Base-by-base conservation (phyloP, 2,329 filamentous ascomycete species). In the Zopfia rhizophila region DNA sequence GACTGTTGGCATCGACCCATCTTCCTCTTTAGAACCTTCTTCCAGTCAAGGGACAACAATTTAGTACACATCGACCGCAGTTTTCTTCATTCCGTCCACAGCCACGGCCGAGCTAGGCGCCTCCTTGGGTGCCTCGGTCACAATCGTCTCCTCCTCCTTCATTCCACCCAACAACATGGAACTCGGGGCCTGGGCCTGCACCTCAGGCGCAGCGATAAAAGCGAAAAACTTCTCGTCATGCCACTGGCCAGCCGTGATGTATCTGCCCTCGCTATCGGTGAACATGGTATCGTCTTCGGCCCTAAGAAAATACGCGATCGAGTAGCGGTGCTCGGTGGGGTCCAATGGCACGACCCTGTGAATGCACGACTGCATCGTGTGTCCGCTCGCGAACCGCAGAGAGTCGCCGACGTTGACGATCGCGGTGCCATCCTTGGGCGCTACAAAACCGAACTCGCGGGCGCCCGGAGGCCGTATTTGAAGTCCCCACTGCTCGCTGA, bases 321-420 rank as follows among this genome's bases (percentile, higher is more conserved):
- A 81, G 74, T 83, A 83, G 45, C 81, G 77, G 69, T 82, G 77
- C 77, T 82, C 77, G 28, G 63, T 57, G 16, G 75, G 72, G 66
- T 81, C 65, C 50, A 78, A 76, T 0, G 81, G 81, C 14, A 84
- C 78, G 19, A 83, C 81, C 46, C 80, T 73, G 72, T 83, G 81
- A 63, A 84, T 80, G 72, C 79, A 82, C 25, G 78, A 80, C 66
- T 80, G 76, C 69, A 84, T 75, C 45, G 73, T 79, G 66, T 78
- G 76, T 30, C 75, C 78, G 45, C 74, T 78, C 3, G 78, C 77
- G 56, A 83, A 84, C 30, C 81, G 77, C 51, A 85, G 73, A 18
- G 79, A 81, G 72, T 85, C 82, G 47, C 82, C 82, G 12, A 85
- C 78, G 65, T 85, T 79, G 55, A 84, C 73, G 58, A 85, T 75